Evolutionary conservation across 345 rosid species (phyloP).

Genomic region (Lepidium didymum): DNA sequence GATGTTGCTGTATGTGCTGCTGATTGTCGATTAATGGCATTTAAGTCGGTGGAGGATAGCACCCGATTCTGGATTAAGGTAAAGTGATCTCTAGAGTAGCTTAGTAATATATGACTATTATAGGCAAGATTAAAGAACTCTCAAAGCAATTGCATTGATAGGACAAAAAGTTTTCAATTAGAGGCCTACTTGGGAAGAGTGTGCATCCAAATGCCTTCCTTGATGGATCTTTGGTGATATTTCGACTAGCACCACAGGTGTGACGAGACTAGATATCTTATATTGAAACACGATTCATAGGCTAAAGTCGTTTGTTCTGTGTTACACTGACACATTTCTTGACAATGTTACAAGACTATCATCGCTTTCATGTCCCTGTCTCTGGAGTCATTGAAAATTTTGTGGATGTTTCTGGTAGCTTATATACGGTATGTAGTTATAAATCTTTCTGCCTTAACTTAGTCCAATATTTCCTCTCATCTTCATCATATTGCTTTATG

Average conservation of each 20-base stretch:
- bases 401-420: conserved; percentile 61
- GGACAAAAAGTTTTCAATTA: conserved; percentile 83
- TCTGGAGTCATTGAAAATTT: conserved; percentile 64
- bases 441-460: background rate
- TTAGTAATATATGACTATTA: background rate
- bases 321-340: background rate
- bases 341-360: conserved; percentile 61
- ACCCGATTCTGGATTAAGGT: conserved; percentile 92
- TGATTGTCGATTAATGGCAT: conserved; percentile 88
- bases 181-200: conserved; percentile 78
- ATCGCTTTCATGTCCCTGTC: conserved; percentile 81
- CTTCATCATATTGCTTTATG: background rate
- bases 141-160: conserved; percentile 11
- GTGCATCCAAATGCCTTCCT: conserved; percentile 40
- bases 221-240: conserved; percentile 78
- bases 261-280: background rate
- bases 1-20: conserved; percentile 75
- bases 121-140: background rate
- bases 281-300: background rate
- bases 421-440: conserved; percentile 60
- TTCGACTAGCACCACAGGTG: conserved; percentile 95
- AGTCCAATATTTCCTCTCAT: background rate
- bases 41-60: conserved; percentile 56
- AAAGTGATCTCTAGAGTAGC: background rate
- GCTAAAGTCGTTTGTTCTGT: background rate